Base-by-base conservation (phyloP, 805 yeast species). In the Kockiozyma suomiensis region DNA sequence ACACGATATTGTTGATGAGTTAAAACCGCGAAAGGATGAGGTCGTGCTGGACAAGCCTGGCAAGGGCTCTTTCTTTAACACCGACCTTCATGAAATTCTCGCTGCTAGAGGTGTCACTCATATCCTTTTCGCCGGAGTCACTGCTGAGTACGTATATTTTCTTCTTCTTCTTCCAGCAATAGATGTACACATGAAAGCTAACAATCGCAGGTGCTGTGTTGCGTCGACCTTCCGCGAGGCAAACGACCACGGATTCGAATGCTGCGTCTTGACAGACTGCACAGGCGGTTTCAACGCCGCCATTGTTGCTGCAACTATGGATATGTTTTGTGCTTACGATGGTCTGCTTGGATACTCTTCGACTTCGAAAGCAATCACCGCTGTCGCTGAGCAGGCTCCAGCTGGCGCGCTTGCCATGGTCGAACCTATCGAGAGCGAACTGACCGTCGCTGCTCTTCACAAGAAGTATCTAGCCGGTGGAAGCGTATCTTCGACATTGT, bases 221-320 rank as follows among this genome's bases (percentile, higher is more conserved):
- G 68, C 74, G 12, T 68, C 74, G 4, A 72, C 75, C 5, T 71
- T 71, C 58, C 59, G 74, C 23, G 74, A 72, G 45, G 75, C 72
- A 3, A 72, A 72, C 54, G 75, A 72, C 58, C 69, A 70, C 25
- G 75, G 75, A 2, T 72, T 71, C 59, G 73, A 72, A 49, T 69
- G 72, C 57, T 68, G 71, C 53, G 71, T 68, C 12, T 49, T 68
- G 38, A 52, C 65, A 2, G 71, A 68, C 51, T 68, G 71, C 55
- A 68, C 70, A 23, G 70, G 67, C 2, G 71, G 71, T 2, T 68
- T 68, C 53, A 59, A 68, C 56, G 52, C 49, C 25, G 60, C 65
- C 2, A 68, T 66, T 41, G 70, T 61, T 12, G 45, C 61, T 8
- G 62, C 66, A n/a, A 62, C 69, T 4, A 50, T 60, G 52, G 57